Percentiles rank a stretch among this genome's conserved stretches.
Evolutionary conservation across 768 basidiomycete species (phyloP).

Genomic region (Cubamyces sp.): DNA sequence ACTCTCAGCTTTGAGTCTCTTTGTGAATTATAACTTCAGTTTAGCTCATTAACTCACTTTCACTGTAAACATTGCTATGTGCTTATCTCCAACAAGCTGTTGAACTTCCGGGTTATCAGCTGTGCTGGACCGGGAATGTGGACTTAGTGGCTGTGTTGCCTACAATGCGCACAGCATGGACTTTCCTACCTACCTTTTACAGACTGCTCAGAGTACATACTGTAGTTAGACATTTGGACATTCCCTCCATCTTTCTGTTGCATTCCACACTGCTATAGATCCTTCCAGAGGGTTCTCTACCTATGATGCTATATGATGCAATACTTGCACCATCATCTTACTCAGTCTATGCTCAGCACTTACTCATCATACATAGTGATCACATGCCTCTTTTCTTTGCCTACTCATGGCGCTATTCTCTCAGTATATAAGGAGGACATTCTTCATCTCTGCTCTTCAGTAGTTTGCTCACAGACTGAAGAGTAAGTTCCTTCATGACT

Average conservation of each 20-base stretch:
- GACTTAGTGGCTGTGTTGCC: neutral
- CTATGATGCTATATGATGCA: neutral
- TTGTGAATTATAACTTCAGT: too few species aligned
- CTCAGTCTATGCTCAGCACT: neutral
- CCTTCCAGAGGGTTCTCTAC: neutral
- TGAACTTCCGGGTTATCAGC: conserved; percentile 6
- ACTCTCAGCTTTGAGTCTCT: too few species aligned
- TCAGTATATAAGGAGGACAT: conserved; percentile 11
- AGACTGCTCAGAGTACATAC: neutral
- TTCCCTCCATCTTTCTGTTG: neutral
- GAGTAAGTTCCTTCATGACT: neutral
- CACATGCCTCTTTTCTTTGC: conserved; percentile 3
- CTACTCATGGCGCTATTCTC: neutral
- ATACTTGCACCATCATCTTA: neutral
- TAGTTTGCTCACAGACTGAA: neutral
- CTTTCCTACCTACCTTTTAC: neutral
- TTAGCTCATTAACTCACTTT: too few species aligned
- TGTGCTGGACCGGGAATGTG: neutral
- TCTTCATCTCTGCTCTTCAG: neutral
- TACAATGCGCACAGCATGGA: neutral
- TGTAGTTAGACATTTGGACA: neutral
- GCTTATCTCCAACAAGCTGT: too few species aligned
- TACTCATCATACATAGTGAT: neutral
- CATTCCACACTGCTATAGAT: neutral
- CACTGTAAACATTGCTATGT: too few species aligned